These are phyloP conservation scores for Ceratocystis harringtonii DNA, from an alignment of 2,329 filamentous ascomycete species.

Conservation along the genomic window DNA sequence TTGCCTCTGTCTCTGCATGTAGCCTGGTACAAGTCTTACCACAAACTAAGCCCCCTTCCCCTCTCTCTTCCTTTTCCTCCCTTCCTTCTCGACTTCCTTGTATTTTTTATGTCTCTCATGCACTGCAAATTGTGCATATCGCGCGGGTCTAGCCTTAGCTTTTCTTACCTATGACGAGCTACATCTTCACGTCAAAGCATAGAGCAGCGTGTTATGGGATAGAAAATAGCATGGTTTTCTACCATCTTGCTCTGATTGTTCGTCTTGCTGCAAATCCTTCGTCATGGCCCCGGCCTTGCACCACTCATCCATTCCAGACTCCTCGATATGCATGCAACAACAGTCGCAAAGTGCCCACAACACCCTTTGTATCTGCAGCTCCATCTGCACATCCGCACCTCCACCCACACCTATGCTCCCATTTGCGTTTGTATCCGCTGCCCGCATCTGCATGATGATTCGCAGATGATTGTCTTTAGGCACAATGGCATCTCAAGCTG, in stretches of 20 bases:
- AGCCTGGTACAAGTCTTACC: not conserved
- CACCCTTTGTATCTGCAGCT: not conserved
- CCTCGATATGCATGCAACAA: not conserved
- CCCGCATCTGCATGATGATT: constrained; percentile 5
- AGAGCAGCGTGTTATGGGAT: not conserved
- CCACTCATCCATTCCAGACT: not conserved
- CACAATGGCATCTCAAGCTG: constrained; percentile 1
- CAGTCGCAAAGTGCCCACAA: not conserved
- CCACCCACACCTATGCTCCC: not conserved
- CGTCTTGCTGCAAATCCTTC: not conserved
- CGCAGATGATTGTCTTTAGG: constrained; percentile 5
- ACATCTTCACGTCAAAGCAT: constrained; percentile 2
- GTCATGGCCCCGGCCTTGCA: not conserved
- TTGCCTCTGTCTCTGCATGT: not conserved
- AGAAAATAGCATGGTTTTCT: not conserved
- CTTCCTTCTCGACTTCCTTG: not conserved
- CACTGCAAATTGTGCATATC: not conserved
- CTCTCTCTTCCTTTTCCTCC: not conserved
- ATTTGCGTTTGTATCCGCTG: not conserved
- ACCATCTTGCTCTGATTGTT: not conserved
- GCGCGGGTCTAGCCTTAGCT: not conserved
- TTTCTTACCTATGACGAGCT: constrained; percentile 1
- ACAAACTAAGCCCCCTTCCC: too few relatives aligned
- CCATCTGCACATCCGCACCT: not conserved
- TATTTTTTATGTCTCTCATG: not conserved